Base-by-base conservation (phyloP, 176 grass and related monocot species). In the Eragrostis nindensis region DNA sequence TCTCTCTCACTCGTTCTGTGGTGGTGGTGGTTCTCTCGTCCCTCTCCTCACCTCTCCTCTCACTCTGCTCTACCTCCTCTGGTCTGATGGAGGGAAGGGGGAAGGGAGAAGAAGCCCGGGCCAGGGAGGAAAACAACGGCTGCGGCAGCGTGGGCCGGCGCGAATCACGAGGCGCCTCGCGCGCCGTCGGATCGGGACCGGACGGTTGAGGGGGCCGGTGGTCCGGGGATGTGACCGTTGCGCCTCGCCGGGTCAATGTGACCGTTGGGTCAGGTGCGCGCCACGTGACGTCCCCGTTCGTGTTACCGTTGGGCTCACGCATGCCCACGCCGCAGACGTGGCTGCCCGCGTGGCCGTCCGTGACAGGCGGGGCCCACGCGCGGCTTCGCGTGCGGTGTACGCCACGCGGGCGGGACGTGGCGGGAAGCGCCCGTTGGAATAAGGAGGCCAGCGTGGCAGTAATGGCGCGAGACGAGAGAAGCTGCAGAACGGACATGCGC, bases 201-300 rank as follows among this genome's bases (percentile, higher is more conserved):
- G 84, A 93, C 90, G 92, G 90, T 7, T 12, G 4, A 0, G 0
- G 3, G 17, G 12, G 21, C 26, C 39, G 13, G 74, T 44, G 60
- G 66, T 78, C 40, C 70, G 62, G 79, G 89, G 89, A 91, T 89
- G 73, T 88, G 92, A 97, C 94, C 94, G 94, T 97, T 97, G 83
- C 81, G 59, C 15, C 1, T 0, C 18, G 49, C 7, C 21, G 42
- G 71, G 91, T 90, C 89, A 87, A 93, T 70, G 88, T 87, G 92
- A 98, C 95, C 95, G 95, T 98, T 98, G 89, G 27, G 19, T 27
- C 55, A 5, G 49, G 4, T 46, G 64, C 18, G n/a, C 54, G 3
- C n/a, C 24, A 21, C 9, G 22, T 11, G 46, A 6, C 24, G 40
- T 68, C 32, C 32, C n/a, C 32, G 92, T 90, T 88, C 86, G 91